Conservation (phyloP, 345 rosid genomes). For the Viola odorata region DNA sequence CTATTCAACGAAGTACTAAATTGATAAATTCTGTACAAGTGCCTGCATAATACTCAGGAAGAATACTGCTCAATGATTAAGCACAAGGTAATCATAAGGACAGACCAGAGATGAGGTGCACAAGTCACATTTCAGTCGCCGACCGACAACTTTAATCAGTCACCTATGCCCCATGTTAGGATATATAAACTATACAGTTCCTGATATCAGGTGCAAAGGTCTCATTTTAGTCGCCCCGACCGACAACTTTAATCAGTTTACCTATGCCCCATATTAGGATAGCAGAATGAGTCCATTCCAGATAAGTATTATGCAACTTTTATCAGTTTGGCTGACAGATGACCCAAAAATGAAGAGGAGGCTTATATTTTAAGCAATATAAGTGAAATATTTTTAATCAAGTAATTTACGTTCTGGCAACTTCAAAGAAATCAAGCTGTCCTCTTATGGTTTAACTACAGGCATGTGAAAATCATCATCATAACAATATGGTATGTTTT, state of each 20-base stretch:
- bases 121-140: constrained; percentile 13
- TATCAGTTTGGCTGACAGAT: constrained; percentile 24
- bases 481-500: constrained; percentile 32
- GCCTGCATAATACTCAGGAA: neutral
- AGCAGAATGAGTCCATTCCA: constrained; percentile 17
- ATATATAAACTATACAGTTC: neutral
- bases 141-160: constrained; percentile 23
- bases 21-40: neutral
- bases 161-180: constrained; percentile 13
- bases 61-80: constrained; percentile 6
- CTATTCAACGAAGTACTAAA: neutral
- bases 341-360: constrained; percentile 12
- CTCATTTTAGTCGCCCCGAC: constrained; percentile 25
- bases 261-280: constrained; percentile 10
- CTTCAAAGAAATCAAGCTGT: constrained; percentile 22
- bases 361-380: constrained; percentile 38
- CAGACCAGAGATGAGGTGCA: constrained; percentile 10
- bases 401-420: constrained; percentile 32
- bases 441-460: constrained; percentile 12
- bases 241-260: constrained; percentile 19
- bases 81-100: constrained; percentile 19
- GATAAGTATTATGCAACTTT: constrained; percentile 10
- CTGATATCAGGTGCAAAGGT: constrained; percentile 2
- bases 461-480: constrained; percentile 31
- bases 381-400: constrained; percentile 8